These are phyloP conservation scores for Acacia pycnantha DNA, from an alignment of 331 rosid species.

Conservation along the genomic window DNA sequence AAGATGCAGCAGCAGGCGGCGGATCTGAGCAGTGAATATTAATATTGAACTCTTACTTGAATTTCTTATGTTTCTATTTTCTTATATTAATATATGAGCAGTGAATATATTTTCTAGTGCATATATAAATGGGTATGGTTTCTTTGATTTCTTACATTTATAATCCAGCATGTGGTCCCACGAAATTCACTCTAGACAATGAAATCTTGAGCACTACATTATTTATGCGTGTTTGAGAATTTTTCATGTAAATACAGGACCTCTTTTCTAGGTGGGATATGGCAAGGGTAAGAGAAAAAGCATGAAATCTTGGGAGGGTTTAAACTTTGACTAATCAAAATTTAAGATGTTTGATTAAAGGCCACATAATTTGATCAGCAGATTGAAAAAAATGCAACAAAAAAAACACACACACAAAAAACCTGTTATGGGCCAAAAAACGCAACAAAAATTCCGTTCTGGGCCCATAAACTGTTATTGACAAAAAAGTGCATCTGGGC, in stretches of 20 bases:
- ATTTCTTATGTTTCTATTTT: too few species aligned
- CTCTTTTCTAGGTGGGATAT: conserved; percentile 35
- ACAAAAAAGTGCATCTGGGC: too few species aligned
- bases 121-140: background rate
- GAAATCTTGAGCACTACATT: background rate
- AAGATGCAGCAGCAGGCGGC: too few species aligned
- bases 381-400: too few species aligned
- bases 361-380: background rate
- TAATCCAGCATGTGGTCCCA: background rate
- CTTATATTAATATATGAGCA: too few species aligned
- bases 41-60: too few species aligned
- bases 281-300: conserved; percentile 36
- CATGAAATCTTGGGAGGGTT: conserved; percentile 32
- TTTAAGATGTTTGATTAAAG: background rate
- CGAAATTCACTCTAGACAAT: background rate
- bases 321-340: conserved; percentile 33
- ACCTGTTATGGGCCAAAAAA: too few species aligned
- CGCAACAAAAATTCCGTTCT: too few species aligned
- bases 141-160: background rate
- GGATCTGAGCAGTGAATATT: too few species aligned
- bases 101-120: too few species aligned
- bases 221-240: background rate
- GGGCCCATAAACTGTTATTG: too few species aligned
- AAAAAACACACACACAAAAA: too few species aligned
- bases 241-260: background rate